Conservation (phyloP, 2,329 filamentous ascomycete species). For the Pseudocercospora fijiensis region DNA sequence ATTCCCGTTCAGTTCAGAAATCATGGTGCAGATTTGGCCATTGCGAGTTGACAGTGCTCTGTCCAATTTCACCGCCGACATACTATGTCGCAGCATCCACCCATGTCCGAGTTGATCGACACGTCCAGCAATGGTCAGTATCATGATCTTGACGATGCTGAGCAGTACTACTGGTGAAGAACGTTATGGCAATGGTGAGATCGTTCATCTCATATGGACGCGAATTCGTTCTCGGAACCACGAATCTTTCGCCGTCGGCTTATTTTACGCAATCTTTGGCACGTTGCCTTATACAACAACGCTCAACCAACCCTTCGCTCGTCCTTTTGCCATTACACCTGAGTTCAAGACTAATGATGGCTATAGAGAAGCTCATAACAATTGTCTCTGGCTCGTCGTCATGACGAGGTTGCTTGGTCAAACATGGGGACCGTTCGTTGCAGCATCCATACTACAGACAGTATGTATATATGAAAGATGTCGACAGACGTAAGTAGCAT, state of each 20-base stretch:
- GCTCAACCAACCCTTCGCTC: background rate
- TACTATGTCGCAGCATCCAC: too few species aligned
- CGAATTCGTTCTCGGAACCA: too few species aligned
- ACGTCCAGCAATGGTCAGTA: background rate
- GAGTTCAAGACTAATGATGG: too few species aligned
- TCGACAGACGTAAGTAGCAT: background rate
- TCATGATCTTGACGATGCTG: background rate
- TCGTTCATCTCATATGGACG: too few species aligned
- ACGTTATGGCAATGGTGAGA: background rate
- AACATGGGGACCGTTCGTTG: background rate
- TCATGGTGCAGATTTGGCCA: too few species aligned
- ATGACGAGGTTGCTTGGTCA: background rate
- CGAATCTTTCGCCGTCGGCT: background rate
- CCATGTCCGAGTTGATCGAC: too few species aligned
- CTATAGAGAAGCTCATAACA: too few species aligned
- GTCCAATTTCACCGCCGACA: background rate
- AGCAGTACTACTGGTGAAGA: background rate
- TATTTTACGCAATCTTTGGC: background rate
- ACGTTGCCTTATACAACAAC: background rate
- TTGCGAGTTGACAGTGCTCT: background rate
- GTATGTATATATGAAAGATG: background rate
- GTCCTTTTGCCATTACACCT: background rate
- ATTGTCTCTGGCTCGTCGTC: background rate
- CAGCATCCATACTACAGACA: background rate
- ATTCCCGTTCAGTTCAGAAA: too few species aligned